A percentile compares a stretch with the other conserved stretches of the same genome.
Conservation (phyloP, 2,329 filamentous ascomycete species). For the Cercospora beticola region DNA sequence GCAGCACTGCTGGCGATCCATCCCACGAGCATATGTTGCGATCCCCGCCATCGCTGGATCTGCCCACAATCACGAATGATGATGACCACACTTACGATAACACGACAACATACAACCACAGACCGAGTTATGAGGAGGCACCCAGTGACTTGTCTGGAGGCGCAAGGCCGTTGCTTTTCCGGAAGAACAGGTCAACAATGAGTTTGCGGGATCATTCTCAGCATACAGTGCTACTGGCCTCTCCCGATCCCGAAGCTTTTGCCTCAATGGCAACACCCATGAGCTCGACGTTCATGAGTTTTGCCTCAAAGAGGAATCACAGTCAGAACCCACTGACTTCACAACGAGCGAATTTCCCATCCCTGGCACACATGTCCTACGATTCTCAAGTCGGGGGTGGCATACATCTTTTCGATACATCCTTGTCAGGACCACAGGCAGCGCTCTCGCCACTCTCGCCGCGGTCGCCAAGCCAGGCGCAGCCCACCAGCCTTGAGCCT, state of each 20-base stretch:
- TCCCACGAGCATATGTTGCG: slow-evolving; percentile 33
- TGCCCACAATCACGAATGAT: slow-evolving; percentile 24
- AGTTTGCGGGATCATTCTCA: slow-evolving; percentile 60
- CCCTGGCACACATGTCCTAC: slow-evolving; percentile 51
- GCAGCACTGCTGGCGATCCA: slow-evolving; percentile 28
- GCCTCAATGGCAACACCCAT: slow-evolving; percentile 70
- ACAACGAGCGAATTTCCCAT: slow-evolving; percentile 42
- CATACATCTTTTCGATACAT: slow-evolving; percentile 75
- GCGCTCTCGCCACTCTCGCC: slow-evolving; percentile 36
- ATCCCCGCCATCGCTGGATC: slow-evolving; percentile 36
- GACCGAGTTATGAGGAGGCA: slow-evolving; percentile 30
- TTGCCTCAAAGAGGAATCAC: slow-evolving; percentile 40
- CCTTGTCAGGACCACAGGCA: slow-evolving; percentile 27
- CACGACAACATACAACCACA: slow-evolving; percentile 21
- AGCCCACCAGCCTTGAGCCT: slow-evolving; percentile 79
- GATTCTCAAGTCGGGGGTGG: slow-evolving; percentile 64
- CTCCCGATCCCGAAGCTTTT: slow-evolving; percentile 60
- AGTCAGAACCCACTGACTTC: slow-evolving; percentile 33
- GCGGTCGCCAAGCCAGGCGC: slow-evolving; percentile 51
- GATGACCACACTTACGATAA: slow-evolving; percentile 13
- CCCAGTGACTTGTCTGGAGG: slow-evolving; percentile 27
- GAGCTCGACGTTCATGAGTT: slow-evolving; percentile 63
- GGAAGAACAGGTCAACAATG: slow-evolving; percentile 54
- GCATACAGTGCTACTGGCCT: slow-evolving; percentile 69
- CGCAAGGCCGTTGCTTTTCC: slow-evolving; percentile 36